A percentile compares a stretch with the other conserved stretches of the same genome.
Evolutionary conservation across 371 early-diverging fungal genomes (phyloP).

Genomic region (Apophysomyces elegans): DNA sequence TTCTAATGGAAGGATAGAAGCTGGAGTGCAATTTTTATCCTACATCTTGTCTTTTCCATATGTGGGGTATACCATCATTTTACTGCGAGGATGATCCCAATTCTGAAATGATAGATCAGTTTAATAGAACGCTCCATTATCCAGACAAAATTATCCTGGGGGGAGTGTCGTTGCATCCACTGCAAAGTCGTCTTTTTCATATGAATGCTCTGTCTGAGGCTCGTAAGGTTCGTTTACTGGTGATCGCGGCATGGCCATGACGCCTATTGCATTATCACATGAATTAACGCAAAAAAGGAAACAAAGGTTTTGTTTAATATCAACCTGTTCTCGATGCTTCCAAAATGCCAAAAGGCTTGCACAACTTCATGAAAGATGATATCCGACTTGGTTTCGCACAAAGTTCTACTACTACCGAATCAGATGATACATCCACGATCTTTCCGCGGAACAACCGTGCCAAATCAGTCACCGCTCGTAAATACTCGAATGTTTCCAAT

Average conservation of each 20-base stretch:
- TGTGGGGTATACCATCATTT: too few relatives aligned
- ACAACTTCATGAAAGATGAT: constrained; percentile 88
- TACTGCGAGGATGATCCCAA: too few relatives aligned
- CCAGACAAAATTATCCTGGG: constrained; percentile 72
- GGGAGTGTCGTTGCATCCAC: constrained; percentile 92
- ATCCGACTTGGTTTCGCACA: constrained; percentile 87
- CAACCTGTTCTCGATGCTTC: constrained; percentile 92
- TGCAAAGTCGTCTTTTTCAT: constrained; percentile 54
- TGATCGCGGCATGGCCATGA: constrained; percentile 95
- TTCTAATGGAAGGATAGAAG: too few relatives aligned
- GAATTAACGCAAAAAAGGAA: neutral
- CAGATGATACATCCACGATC: constrained; percentile 89
- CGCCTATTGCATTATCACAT: constrained; percentile 41
- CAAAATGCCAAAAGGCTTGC: constrained; percentile 93
- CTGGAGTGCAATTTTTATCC: too few relatives aligned
- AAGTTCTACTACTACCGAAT: constrained; percentile 83
- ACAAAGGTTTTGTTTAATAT: constrained; percentile 1
- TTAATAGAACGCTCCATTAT: too few relatives aligned
- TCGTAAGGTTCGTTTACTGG: constrained; percentile 76
- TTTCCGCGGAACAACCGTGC: constrained; percentile 85
- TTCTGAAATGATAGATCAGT: too few relatives aligned
- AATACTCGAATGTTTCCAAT: constrained; percentile 74
- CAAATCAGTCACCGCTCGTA: constrained; percentile 82
- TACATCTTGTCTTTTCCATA: too few relatives aligned
- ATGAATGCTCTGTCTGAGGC: constrained; percentile 55